Base-by-base conservation (phyloP, 2,329 filamentous ascomycete genomes). In the Lecanoromycetidae sp. region DNA sequence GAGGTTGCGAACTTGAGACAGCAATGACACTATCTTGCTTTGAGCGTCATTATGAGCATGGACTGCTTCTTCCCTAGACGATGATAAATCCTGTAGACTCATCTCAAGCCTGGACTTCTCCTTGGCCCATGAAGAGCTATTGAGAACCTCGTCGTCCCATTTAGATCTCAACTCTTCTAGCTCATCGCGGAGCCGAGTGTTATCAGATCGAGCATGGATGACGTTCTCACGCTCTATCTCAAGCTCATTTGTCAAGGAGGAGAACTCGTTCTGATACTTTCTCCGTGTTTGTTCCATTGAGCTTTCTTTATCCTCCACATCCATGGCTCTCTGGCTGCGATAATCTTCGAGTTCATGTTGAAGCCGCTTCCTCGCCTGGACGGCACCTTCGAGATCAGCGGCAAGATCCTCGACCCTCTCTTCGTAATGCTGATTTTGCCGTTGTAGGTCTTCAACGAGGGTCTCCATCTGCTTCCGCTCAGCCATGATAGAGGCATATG, bases 331-430 rank as follows among this genome's bases (percentile, higher is more conserved):
- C 65, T 95, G 88, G 61, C 82, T 94, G 51, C 91, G 80, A 70
- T 96, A 98, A 65, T 98, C 90, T 64, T 96, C 90, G 2, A 98
- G 81, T 68, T 98, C 90, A 60, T 96, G 88, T 63, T 98, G 90
- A 20, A 96, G 79, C 50, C 90, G 79, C 67, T 88, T 94, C 74
- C 94, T 94, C 17, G 87, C 80, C 67, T 95, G 88, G 15, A 86
- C 71, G 2, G 84, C 86, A 17, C 80, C 80, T 51, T 93, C 83
- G 7, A 95, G 75, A 61, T 98, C 90, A 0, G 90, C 90, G 20
- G 86, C 85, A 36, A 94, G 71, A 60, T 98, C 90, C 60, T 96
- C 90, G 41, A 95, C 74, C 59, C 82, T 84, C 68, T 94, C 90
- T 59, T 96, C 90, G 39, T 90, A 81, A 35, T 84, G 80, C 62